Evolutionary conservation across 768 basidiomycete species (phyloP), one percentile per base, ranked within the genome.

Genomic region (Mycena rebaudengoi): DNA sequence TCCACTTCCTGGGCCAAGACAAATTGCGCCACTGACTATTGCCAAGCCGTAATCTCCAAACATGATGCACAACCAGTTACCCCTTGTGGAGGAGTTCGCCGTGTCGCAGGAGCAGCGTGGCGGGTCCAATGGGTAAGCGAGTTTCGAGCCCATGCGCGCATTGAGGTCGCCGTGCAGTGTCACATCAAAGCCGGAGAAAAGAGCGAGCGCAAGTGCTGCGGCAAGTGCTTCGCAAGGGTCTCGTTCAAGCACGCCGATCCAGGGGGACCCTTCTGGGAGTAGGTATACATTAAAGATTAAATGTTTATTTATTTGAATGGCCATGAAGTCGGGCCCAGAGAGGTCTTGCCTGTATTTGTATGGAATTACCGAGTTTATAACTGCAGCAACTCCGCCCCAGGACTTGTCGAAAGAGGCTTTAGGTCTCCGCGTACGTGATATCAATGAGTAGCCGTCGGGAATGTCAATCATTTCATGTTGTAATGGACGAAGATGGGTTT

Each of bases 171-270:
- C 60, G 11, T 41, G 49, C 6, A 30, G 4, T 2, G 25, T 11
- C 11, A 51, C 25, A 2, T 43, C 2, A 16, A 60, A 60, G n/a
- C 20, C 13, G 13, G 59, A 48, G 23, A 32, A n/a, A 5, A 4
- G 28, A 3, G 49, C 59, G 12, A 60, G 26, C 5, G 59, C 40
- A 2, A 52, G 18, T 3, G 59, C 50, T 4, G 26, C 49, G 2
- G 59, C 29, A 2, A 60, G 40, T 6, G 59, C 59, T n/a, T 41
- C 40, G 26, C 48, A 41, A 4, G 48, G 49, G 13, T 52, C 60
- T 18, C 44, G 44, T 11, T 51, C 39, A 7, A 61, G 50, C 18
- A 32, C 29, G 1, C 49, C 60, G 3, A 29, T n/a, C 41, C 41
- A 46, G 3, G 4, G 26, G 20, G 43, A 26, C n/a, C n/a, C 25